These are phyloP conservation scores for Dipodascopsis uninucleata DNA, from an alignment of 805 yeast genomes.

Conservation along the genomic window DNA sequence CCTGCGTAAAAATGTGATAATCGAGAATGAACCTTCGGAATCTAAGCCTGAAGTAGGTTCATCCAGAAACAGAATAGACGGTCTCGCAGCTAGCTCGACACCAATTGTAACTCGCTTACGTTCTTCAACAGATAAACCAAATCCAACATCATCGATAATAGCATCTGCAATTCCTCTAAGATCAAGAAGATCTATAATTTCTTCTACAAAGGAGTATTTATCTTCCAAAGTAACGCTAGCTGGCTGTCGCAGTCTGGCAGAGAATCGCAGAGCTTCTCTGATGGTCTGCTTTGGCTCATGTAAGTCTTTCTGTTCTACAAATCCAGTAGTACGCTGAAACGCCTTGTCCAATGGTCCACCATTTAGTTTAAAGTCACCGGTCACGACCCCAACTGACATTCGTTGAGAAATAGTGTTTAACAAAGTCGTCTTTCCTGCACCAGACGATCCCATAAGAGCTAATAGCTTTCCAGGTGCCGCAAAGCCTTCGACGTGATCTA, in stretches of 20 bases:
- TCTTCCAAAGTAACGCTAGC: conserved; percentile 47
- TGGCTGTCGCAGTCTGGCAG: conserved; percentile 67
- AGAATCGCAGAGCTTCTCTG: conserved; percentile 63
- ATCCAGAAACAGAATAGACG: conserved; percentile 57
- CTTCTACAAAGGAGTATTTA: conserved; percentile 62
- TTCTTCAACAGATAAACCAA: conserved; percentile 61
- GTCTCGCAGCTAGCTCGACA: conserved; percentile 63
- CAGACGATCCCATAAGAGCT: conserved; percentile 64
- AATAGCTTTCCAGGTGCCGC: conserved; percentile 68
- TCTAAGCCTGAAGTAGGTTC: conserved; percentile 68
- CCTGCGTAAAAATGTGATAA: conserved; percentile 57
- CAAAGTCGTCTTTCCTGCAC: conserved; percentile 77
- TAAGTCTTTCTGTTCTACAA: conserved; percentile 73
- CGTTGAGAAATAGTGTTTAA: conserved; percentile 67
- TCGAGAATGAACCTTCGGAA: conserved; percentile 67
- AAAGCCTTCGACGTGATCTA: conserved; percentile 63
- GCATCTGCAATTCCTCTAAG: conserved; percentile 66
- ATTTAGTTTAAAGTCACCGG: conserved; percentile 64
- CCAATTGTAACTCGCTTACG: conserved; percentile 61
- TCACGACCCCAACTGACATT: conserved; percentile 63
- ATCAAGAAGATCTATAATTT: conserved; percentile 57
- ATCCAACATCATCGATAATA: conserved; percentile 69
- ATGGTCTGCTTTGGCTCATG: conserved; percentile 64
- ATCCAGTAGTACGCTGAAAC: conserved; percentile 64
- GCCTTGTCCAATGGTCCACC: conserved; percentile 58